Percentiles rank a stretch among this genome's conserved stretches.
These are phyloP conservation scores for Chlorella sorokiniana DNA, from an alignment of 139 green algal species.

Conservation along the genomic window DNA sequence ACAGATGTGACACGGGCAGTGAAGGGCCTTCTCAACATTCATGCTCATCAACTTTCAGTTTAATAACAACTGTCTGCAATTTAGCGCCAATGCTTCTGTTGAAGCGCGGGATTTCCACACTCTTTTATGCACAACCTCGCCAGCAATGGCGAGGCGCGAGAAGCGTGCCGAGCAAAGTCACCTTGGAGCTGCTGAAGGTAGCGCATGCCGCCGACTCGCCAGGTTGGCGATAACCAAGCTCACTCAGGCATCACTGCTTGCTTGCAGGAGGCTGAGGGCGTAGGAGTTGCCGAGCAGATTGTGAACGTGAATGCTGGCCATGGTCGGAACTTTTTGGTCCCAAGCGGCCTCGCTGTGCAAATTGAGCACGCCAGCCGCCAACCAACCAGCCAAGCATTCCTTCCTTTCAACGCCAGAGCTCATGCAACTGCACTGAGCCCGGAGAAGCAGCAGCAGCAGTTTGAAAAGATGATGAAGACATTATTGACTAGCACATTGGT, in stretches of 20 bases:
- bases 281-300: constrained; percentile 24
- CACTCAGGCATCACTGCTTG: background rate
- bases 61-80: too few relatives aligned
- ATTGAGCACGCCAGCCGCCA: background rate
- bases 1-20: too few relatives aligned
- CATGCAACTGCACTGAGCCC: background rate
- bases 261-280: constrained; percentile 38
- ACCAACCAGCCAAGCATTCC: background rate
- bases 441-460: constrained; percentile 30
- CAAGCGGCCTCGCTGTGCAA: constrained; percentile 16
- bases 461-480: constrained; percentile 28
- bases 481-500: constrained; percentile 15
- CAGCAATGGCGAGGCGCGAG: constrained; percentile 32
- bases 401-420: background rate
- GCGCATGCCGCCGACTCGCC: background rate
- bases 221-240: background rate
- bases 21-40: too few relatives aligned
- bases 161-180: constrained; percentile 20
- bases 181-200: constrained; percentile 32
- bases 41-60: too few relatives aligned
- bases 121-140: background rate
- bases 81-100: too few relatives aligned
- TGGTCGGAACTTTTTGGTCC: constrained; percentile 43
- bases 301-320: constrained; percentile 30
- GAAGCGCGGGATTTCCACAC: too few relatives aligned